These are phyloP conservation scores for Thielaviopsis euricoi DNA, from an alignment of 2,329 filamentous ascomycete species.

Conservation along the genomic window DNA sequence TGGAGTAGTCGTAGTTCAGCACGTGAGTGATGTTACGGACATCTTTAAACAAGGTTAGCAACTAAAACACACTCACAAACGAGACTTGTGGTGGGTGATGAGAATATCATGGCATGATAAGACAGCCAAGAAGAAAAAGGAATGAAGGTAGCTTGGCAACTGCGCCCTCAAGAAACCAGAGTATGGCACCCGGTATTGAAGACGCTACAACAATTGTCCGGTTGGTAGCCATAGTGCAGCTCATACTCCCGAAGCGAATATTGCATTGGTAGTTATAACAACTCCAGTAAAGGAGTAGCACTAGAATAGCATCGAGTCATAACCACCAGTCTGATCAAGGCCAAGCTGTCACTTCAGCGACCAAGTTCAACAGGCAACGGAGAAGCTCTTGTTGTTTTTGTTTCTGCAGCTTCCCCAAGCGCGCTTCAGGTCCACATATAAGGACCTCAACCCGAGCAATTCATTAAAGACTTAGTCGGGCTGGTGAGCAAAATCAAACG, in stretches of 20 bases:
- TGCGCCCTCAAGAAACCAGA: background rate
- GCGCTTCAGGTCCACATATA: background rate
- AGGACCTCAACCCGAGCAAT: background rate
- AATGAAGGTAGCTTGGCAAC: background rate
- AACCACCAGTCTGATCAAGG: slow-evolving; percentile 2
- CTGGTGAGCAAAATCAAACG: background rate
- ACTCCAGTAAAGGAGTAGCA: background rate
- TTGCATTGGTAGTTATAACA: slow-evolving; percentile 4
- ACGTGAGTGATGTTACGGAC: slow-evolving; percentile 99
- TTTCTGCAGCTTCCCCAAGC: background rate
- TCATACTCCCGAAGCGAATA: slow-evolving; percentile 4
- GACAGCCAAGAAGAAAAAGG: slow-evolving; percentile 28
- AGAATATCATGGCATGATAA: slow-evolving; percentile 35
- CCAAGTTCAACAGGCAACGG: slow-evolving; percentile 4
- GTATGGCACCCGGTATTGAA: background rate
- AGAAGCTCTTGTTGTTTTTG: background rate
- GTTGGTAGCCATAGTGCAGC: background rate
- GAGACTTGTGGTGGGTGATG: slow-evolving; percentile 48
- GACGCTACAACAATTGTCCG: background rate
- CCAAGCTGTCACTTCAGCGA: background rate
- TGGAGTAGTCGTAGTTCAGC: slow-evolving; percentile 99
- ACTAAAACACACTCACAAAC: slow-evolving; percentile 36
- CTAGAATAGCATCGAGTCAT: background rate
- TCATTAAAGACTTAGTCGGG: background rate
- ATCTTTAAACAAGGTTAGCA: slow-evolving; percentile 47